These are phyloP conservation scores for Tricholoma saponaceum DNA, from an alignment of 768 basidiomycete genomes.

Conservation along the genomic window DNA sequence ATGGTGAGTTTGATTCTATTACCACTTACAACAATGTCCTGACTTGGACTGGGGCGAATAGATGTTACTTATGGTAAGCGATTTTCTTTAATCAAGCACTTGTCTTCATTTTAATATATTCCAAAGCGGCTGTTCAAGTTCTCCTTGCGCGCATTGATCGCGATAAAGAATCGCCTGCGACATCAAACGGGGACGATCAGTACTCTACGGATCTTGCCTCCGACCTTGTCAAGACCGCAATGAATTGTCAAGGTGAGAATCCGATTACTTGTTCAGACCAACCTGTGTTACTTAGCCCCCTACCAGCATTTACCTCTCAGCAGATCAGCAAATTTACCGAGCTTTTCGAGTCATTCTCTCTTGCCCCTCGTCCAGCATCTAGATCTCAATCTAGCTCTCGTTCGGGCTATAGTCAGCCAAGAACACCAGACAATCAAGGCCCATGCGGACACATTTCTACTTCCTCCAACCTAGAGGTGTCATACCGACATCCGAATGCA, in stretches of 20 bases:
- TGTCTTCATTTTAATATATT: slow-evolving; percentile 1
- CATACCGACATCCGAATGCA: slow-evolving; percentile 8
- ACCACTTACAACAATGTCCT: not conserved
- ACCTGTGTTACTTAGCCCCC: not conserved
- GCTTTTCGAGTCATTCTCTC: slow-evolving; percentile 29
- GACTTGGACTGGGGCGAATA: slow-evolving; percentile 11
- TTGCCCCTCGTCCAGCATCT: slow-evolving; percentile 6
- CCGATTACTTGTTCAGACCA: not conserved
- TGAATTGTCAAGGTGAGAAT: slow-evolving; percentile 56
- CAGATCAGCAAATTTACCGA: slow-evolving; percentile 47
- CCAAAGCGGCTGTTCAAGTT: slow-evolving; percentile 50
- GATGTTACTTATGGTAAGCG: slow-evolving; percentile 34
- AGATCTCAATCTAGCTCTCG: slow-evolving; percentile 12
- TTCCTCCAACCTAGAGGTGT: slow-evolving; percentile 6
- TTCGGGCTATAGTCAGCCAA: slow-evolving; percentile 16
- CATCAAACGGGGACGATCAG: slow-evolving; percentile 30
- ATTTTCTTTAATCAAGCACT: not conserved
- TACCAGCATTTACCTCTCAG: slow-evolving; percentile 58
- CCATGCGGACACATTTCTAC: slow-evolving; percentile 7
- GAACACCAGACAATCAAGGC: slow-evolving; percentile 21
- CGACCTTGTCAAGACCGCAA: slow-evolving; percentile 45
- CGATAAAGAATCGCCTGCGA: slow-evolving; percentile 27
- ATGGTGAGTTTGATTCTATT: slow-evolving; percentile 41
- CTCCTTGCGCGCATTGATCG: slow-evolving; percentile 46
- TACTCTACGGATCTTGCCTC: slow-evolving; percentile 34